Base-by-base conservation (phyloP, 192 early-diverging fungal species). In the Coemansia sp. region DNA sequence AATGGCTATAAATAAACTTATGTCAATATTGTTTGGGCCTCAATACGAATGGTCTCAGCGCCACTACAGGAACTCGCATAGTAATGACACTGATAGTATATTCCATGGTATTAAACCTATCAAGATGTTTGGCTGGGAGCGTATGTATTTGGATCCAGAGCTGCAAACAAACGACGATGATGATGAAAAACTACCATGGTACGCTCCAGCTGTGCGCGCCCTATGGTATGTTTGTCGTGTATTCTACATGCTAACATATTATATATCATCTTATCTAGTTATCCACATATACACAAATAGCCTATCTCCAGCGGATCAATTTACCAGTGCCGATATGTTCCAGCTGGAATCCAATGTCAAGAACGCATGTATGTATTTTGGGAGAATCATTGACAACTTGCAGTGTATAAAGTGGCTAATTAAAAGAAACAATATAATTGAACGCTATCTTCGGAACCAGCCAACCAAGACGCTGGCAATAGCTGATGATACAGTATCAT, bases 111-210 rank as follows among this genome's bases (percentile, higher is more conserved):
- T 68, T 23, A 71, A 67, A 27, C 58, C 75, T 1, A 72, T 78
- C 31, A 78, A 78, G 66, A 58, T 78, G 59, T 72, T 72, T 57
- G 69, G 75, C 21, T 78, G 75, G 75, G 75, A 78, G 50, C 57
- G 60, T 26, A 69, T 69, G 53, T 78, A 69, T 34, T 56, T 78
- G 14, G 69, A 72, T 25, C 38, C 66, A 2, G 49, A 62, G 26
- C 65, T 65, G 21, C 52, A 64, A 49, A 38, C 65, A 25, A 22
- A 62, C 5, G 31, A 59, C 10, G 54, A 54, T 31, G 19, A 65
- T 41, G 51, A 44, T 0, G 18, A 41, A 31, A 30, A 41, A 19
- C 44, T 58, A 24, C 68, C 66, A 18, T 77, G 74, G 74, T 77
- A 71, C 24, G 74, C 74, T 1, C 61, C 69, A 0, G 49, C 41